Conservation (phyloP, 2,329 filamentous ascomycete genomes). For the Neopestalotiopsis sp. region DNA sequence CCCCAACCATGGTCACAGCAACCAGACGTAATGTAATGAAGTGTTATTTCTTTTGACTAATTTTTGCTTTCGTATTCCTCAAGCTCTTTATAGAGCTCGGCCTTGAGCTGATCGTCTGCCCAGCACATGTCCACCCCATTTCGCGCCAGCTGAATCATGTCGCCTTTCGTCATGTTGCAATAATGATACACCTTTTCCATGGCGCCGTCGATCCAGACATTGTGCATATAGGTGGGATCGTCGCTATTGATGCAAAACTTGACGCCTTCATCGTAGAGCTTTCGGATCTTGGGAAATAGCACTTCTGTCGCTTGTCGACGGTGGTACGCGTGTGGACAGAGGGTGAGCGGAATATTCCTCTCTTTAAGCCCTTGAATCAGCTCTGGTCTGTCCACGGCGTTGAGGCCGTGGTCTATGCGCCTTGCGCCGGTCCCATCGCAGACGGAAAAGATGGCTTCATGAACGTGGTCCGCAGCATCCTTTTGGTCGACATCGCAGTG, state of each 20-base stretch:
- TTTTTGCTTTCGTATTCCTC: constrained; percentile 19
- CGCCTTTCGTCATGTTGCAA: constrained; percentile 44
- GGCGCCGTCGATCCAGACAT: constrained; percentile 55
- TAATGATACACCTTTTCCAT: constrained; percentile 49
- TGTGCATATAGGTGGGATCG: constrained; percentile 55
- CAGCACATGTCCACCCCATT: constrained; percentile 54
- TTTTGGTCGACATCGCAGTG: constrained; percentile 59
- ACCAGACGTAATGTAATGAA: no score
- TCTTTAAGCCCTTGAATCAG: constrained; percentile 39
- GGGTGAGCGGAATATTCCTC: constrained; percentile 43
- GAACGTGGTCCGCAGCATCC: constrained; percentile 50
- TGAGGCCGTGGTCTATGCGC: constrained; percentile 49
- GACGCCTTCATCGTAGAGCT: constrained; percentile 49
- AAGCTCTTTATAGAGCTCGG: constrained; percentile 31
- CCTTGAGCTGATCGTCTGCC: constrained; percentile 47
- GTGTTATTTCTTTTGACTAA: no score
- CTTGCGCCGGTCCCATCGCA: constrained; percentile 39
- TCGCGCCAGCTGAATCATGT: constrained; percentile 47
- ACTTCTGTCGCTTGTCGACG: constrained; percentile 48
- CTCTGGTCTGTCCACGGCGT: constrained; percentile 40
- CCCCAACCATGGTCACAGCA: no score
- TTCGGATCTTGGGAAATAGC: constrained; percentile 49
- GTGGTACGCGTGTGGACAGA: constrained; percentile 48
- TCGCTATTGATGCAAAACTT: constrained; percentile 54
- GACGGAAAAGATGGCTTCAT: constrained; percentile 39